Conservation (phyloP, 208 protist genomes). For the Acanthamoeba sp. region DNA sequence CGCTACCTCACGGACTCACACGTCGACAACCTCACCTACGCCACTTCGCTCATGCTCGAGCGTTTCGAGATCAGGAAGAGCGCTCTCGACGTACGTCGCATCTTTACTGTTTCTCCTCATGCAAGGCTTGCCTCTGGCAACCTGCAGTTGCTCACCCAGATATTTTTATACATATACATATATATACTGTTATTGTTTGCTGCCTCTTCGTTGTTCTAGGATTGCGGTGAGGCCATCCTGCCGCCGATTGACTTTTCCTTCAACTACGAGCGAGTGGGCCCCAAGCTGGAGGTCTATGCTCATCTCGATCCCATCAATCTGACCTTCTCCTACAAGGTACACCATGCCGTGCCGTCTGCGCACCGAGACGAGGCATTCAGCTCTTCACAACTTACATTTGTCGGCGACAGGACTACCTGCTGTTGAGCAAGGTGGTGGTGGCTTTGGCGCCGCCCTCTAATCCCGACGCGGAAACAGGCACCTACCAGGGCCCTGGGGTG, state of each 20-base stretch:
- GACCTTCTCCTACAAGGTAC: slow-evolving; percentile 72
- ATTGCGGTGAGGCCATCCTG: slow-evolving; percentile 37
- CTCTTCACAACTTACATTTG: not conserved
- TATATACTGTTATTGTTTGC: not conserved
- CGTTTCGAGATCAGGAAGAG: slow-evolving; percentile 64
- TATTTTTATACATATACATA: not conserved
- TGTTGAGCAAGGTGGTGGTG: slow-evolving; percentile 35
- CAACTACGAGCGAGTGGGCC: slow-evolving; percentile 62
- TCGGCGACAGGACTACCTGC: slow-evolving; percentile 32
- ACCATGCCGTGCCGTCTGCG: no score
- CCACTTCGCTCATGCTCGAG: slow-evolving; percentile 15
- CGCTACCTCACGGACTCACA: slow-evolving; percentile 65
- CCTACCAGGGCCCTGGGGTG: not conserved
- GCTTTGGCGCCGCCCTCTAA: slow-evolving; percentile 17
- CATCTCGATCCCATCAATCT: slow-evolving; percentile 70
- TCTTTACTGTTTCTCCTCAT: no score
- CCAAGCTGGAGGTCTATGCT: slow-evolving; percentile 41
- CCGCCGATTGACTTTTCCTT: slow-evolving; percentile 59
- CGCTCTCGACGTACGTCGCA: slow-evolving; percentile 29
- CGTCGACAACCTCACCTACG: slow-evolving; percentile 55
- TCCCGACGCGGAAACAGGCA: not conserved
- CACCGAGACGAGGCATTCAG: no score
- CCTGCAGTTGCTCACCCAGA: no score
- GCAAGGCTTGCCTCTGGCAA: no score
- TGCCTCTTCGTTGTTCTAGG: not conserved